These are phyloP conservation scores for Asterochloris erici DNA, from an alignment of 139 green algal genomes.

Conservation along the genomic window DNA sequence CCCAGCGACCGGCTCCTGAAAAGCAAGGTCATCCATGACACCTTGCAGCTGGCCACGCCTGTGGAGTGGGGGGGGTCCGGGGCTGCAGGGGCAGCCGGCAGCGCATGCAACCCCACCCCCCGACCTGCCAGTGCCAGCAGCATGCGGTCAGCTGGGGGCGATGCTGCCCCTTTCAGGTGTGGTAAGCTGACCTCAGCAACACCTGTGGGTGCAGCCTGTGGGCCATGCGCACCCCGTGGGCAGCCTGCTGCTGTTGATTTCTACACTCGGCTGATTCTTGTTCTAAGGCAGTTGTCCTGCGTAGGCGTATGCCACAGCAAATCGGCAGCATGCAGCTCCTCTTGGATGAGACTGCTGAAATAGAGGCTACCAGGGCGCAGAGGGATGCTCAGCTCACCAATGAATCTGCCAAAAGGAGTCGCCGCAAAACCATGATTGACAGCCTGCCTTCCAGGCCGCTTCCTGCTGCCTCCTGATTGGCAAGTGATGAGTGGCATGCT, in stretches of 20 bases:
- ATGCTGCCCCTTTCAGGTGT: no score
- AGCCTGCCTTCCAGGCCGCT: not conserved
- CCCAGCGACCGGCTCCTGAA: constrained; percentile 25
- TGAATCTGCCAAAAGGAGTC: constrained; percentile 12
- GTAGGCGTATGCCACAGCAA: constrained; percentile 2
- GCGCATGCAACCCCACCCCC: no score
- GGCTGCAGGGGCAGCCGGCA: no score
- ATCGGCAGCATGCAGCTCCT: constrained; percentile 17
- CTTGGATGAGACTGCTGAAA: constrained; percentile 12
- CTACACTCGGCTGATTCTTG: no score
- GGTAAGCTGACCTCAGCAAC: no score
- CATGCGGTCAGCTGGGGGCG: no score
- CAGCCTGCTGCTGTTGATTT: no score
- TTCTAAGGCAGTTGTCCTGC: no score
- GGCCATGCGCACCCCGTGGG: no score
- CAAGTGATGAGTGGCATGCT: not conserved
- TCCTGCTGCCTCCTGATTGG: not conserved
- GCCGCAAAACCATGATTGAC: constrained; percentile 15
- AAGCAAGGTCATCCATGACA: constrained; percentile 15
- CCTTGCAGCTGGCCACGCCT: constrained; percentile 8
- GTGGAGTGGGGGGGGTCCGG: not conserved
- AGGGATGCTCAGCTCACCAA: constrained; percentile 11
- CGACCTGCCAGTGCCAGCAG: no score
- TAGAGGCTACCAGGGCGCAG: constrained; percentile 1
- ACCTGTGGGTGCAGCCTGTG: no score